These are phyloP conservation scores for Jimgerdemannia flammicorona DNA, from an alignment of 192 early-diverging fungal species.

Conservation along the genomic window DNA sequence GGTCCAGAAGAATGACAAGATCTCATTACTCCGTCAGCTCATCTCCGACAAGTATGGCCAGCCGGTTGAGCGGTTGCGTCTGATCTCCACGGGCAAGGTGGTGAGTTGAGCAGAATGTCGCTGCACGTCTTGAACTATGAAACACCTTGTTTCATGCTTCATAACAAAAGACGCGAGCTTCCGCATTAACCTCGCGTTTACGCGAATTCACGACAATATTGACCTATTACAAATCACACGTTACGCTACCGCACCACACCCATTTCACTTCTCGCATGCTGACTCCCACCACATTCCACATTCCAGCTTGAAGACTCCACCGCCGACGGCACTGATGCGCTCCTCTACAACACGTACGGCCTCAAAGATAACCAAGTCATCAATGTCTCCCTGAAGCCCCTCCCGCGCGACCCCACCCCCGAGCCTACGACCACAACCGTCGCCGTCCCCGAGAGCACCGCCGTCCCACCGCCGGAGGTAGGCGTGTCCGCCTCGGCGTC, in stretches of 20 bases:
- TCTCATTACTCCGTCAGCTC: slow-evolving; percentile 4
- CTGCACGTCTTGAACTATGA: not conserved
- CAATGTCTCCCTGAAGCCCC: too few species aligned
- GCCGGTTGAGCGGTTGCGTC: not conserved
- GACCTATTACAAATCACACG: too few species aligned
- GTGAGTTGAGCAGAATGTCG: slow-evolving; percentile 1
- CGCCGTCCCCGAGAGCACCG: not conserved
- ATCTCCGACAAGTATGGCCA: not conserved
- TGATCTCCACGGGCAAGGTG: slow-evolving; percentile 14
- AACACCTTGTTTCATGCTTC: too few species aligned
- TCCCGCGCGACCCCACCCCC: too few species aligned
- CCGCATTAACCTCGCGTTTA: too few species aligned
- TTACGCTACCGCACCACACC: not conserved
- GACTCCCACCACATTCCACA: not conserved
- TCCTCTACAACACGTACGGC: too few species aligned
- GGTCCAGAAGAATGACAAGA: slow-evolving; percentile 4
- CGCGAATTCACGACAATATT: too few species aligned
- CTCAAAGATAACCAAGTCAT: too few species aligned
- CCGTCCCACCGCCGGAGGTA: not conserved
- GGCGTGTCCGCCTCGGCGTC: not conserved
- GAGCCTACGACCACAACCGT: slow-evolving; percentile 3
- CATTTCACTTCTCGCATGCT: not conserved
- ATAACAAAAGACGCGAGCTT: too few species aligned
- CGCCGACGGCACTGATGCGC: too few species aligned
- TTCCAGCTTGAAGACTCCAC: slow-evolving; percentile 4